phyloP scores from a whole-genome alignment of 2,329 filamentous ascomycete species.

The Zalaria sp. region DNA sequence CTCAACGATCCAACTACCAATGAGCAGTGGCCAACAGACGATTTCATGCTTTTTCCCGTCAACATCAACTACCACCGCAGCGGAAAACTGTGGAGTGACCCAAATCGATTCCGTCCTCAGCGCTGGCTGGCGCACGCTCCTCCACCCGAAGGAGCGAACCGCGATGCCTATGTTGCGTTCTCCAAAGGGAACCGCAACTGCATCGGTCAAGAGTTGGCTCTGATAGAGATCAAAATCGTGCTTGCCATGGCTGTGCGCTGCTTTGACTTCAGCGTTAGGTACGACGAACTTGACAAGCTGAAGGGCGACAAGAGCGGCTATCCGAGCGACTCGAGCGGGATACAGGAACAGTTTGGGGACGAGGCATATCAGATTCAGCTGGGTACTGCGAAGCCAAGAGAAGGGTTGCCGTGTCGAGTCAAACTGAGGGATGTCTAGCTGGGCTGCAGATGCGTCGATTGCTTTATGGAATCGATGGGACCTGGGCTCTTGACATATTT shows the following conservation, averaged over 20 bases:
- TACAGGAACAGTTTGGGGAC: slow-evolving; percentile 17
- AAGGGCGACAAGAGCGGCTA: slow-evolving; percentile 21
- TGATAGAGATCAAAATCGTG: slow-evolving; percentile 37
- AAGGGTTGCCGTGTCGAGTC: slow-evolving; percentile 19
- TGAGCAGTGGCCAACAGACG: slow-evolving; percentile 28
- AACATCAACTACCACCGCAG: slow-evolving; percentile 23
- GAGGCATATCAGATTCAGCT: slow-evolving; percentile 20
- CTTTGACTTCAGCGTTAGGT: slow-evolving; percentile 33
- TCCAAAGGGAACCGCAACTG: slow-evolving; percentile 41
- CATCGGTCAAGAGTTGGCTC: slow-evolving; percentile 42
- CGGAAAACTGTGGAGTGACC: slow-evolving; percentile 25
- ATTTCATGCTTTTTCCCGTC: slow-evolving; percentile 28
- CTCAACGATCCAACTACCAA: slow-evolving; percentile 29
- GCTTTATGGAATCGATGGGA: too few species aligned
- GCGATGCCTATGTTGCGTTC: slow-evolving; percentile 21
- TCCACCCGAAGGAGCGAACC: not conserved
- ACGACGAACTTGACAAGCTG: slow-evolving; percentile 19
- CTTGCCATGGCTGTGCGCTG: slow-evolving; percentile 35
- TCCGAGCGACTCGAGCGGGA: slow-evolving; percentile 11
- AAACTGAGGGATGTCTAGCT: slow-evolving; percentile 5
- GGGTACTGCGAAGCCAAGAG: slow-evolving; percentile 19
- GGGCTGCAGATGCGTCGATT: too few species aligned
- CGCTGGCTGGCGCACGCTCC: slow-evolving; percentile 23
- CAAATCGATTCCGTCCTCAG: slow-evolving; percentile 33
- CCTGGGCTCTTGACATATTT: too few species aligned